phyloP scores from a whole-genome alignment of 495 filamentous ascomycete genomes.

The Glarea lozoyensis region DNA sequence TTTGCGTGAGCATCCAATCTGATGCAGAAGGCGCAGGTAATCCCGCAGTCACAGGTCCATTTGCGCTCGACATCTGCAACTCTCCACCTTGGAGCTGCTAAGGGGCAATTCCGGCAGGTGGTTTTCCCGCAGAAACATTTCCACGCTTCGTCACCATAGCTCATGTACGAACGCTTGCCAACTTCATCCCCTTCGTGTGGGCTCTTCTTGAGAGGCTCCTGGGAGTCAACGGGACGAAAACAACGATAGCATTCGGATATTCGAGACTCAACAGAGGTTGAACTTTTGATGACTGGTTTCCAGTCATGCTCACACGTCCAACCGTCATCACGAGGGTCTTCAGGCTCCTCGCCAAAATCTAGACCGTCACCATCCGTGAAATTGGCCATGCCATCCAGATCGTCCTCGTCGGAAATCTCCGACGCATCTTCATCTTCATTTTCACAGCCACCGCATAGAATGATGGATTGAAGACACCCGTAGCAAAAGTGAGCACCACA shows the following conservation, averaged over 20 bases:
- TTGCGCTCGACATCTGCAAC: background rate
- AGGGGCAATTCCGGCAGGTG: constrained; percentile 2
- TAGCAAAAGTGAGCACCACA: constrained; percentile 25
- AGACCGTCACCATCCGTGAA: constrained; percentile 10
- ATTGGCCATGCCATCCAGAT: constrained; percentile 10
- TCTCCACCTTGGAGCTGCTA: background rate
- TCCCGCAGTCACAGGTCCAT: constrained; percentile 7
- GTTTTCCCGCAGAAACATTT: constrained; percentile 4
- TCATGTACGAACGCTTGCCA: no score
- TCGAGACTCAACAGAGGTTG: background rate
- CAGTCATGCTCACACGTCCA: no score
- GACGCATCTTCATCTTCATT: constrained; percentile 10
- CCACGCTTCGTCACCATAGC: no score
- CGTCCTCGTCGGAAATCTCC: constrained; percentile 11
- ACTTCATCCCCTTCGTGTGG: no score
- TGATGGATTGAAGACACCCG: constrained; percentile 10
- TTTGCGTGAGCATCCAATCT: background rate
- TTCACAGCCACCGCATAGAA: constrained; percentile 9
- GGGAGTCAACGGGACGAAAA: constrained; percentile 9
- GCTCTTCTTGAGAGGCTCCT: background rate
- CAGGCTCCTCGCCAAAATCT: constrained; percentile 17
- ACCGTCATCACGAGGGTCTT: background rate
- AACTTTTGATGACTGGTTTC: background rate
- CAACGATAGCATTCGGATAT: constrained; percentile 18
- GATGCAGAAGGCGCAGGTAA: background rate